Base-by-base conservation (phyloP, 2,329 filamentous ascomycete species). In the Polytolypa hystricis region DNA sequence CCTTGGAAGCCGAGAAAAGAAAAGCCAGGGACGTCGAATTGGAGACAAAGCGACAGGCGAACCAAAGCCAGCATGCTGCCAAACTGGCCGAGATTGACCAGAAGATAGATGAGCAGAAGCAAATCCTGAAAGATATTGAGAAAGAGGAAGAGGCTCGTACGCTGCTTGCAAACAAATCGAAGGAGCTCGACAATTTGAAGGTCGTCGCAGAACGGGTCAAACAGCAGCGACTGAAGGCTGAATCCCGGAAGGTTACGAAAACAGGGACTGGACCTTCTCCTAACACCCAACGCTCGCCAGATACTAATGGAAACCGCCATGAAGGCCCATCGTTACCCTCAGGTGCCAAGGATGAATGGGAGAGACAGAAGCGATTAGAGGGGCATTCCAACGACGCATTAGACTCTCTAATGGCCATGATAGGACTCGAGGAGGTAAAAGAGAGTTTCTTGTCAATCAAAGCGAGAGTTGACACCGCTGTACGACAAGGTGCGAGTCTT, bases 401-500 rank as follows among this genome's bases (percentile, higher is more conserved):
- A 0, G 79, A 86, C 40, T 50, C 62, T 0, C 49, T 87, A 6
- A 84, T 86, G 75, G 55, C 52, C 0, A 77, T 86, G 73, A 74
- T 80, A 29, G 81, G 82, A 0, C 62, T 87, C 0, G 81, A 85
- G 45, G 59, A 69, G 0, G 77, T 86, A 27, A 87, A 87, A 43
- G 48, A 64, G 2, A 53, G 74, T 9, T 73, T 86, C 16, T 56
- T 87, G 0, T 47, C 50, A 0, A 74, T 82, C 50, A 84, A 84
- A 45, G 57, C 61, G 0, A 73, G 67, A 29, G 67, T 84, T 0
- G 79, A 86, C 26, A 73, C 67, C 0, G 56, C 65, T 0, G 47
- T 76, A 0, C 65, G 76, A 0, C 81, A 85, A 50, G 60, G 61
- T 0, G 56, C 73, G 0, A 65, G 74, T 1, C 51, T 81, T 0